Conservation (phyloP, 306 rosid species). For the Vigna trinervia region DNA sequence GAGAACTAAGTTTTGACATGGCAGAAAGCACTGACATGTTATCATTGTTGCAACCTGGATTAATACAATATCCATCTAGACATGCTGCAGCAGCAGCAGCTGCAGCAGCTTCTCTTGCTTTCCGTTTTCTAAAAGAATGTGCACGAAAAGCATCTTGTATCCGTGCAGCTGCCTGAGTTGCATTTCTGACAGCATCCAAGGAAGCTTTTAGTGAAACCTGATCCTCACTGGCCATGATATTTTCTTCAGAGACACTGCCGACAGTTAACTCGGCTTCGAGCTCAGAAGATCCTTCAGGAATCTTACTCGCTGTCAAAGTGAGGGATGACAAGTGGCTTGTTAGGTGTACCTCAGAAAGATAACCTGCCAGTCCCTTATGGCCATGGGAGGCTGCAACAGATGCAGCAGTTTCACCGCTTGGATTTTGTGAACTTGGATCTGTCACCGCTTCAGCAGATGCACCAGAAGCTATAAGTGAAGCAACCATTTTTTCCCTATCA, state of each 20-base stretch:
- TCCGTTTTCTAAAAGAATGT: slow-evolving; percentile 73
- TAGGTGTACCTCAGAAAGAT: slow-evolving; percentile 84
- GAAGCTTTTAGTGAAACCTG: slow-evolving; percentile 62
- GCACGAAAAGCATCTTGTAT: slow-evolving; percentile 95
- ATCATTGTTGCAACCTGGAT: slow-evolving; percentile 35
- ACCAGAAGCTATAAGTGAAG: slow-evolving; percentile 83
- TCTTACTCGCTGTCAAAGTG: slow-evolving; percentile 73
- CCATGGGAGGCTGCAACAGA: slow-evolving; percentile 74
- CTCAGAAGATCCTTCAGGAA: slow-evolving; percentile 71
- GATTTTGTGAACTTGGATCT: slow-evolving; percentile 79
- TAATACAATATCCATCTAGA: slow-evolving; percentile 57
- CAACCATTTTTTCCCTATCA: slow-evolving; percentile 90
- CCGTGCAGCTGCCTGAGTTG: slow-evolving; percentile 91
- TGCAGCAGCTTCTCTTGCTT: slow-evolving; percentile 51
- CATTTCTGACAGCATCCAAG: slow-evolving; percentile 86
- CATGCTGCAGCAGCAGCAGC: neutral
- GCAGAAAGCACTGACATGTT: slow-evolving; percentile 54
- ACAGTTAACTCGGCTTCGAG: slow-evolving; percentile 72
- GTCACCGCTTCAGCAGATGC: slow-evolving; percentile 99
- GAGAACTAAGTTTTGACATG: slow-evolving; percentile 52
- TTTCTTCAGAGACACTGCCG: slow-evolving; percentile 58
- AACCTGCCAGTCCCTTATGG: slow-evolving; percentile 96
- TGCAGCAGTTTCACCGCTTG: slow-evolving; percentile 84
- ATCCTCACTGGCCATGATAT: slow-evolving; percentile 58
- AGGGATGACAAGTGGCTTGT: slow-evolving; percentile 92